Conservation (phyloP, 2,329 filamentous ascomycete species). For the Ceratocystis eucalypticola region DNA sequence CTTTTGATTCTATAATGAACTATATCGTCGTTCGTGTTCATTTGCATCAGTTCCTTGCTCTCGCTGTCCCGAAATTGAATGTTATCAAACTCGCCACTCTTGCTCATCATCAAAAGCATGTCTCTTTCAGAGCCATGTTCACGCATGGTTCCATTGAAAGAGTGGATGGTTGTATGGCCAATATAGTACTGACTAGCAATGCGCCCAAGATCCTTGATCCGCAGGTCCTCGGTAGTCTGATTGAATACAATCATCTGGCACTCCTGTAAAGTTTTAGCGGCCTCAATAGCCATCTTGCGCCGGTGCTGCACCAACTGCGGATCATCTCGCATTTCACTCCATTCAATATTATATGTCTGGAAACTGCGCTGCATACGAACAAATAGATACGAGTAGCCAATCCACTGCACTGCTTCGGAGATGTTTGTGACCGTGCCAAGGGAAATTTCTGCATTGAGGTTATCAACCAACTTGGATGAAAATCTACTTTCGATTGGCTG, state of each 20-base stretch:
- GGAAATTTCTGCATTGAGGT: slow-evolving; percentile 87
- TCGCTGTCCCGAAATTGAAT: slow-evolving; percentile 87
- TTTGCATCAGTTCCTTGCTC: slow-evolving; percentile 65
- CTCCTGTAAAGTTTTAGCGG: slow-evolving; percentile 71
- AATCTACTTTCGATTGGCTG: slow-evolving; percentile 96
- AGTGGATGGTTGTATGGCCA: slow-evolving; percentile 79
- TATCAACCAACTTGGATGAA: slow-evolving; percentile 85
- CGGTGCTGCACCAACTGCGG: slow-evolving; percentile 75
- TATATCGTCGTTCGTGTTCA: slow-evolving; percentile 47
- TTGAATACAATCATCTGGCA: slow-evolving; percentile 99
- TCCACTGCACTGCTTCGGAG: slow-evolving; percentile 86
- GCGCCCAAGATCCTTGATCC: slow-evolving; percentile 85
- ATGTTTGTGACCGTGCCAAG: slow-evolving; percentile 92
- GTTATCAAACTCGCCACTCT: slow-evolving; percentile 96
- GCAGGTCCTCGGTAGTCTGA: slow-evolving; percentile 75
- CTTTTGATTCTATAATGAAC: slow-evolving; percentile 27
- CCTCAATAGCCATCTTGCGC: slow-evolving; percentile 74
- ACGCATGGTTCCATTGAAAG: slow-evolving; percentile 93
- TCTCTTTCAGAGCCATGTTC: slow-evolving; percentile 79
- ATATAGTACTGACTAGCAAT: slow-evolving; percentile 98
- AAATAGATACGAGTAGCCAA: slow-evolving; percentile 94
- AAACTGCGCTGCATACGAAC: slow-evolving; percentile 92
- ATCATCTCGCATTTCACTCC: slow-evolving; percentile 78
- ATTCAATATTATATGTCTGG: slow-evolving; percentile 87
- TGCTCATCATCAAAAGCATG: slow-evolving; percentile 87